Evolutionary conservation across 2,329 filamentous ascomycete genomes (phyloP).

Genomic region (Calonectria pauciramosa): DNA sequence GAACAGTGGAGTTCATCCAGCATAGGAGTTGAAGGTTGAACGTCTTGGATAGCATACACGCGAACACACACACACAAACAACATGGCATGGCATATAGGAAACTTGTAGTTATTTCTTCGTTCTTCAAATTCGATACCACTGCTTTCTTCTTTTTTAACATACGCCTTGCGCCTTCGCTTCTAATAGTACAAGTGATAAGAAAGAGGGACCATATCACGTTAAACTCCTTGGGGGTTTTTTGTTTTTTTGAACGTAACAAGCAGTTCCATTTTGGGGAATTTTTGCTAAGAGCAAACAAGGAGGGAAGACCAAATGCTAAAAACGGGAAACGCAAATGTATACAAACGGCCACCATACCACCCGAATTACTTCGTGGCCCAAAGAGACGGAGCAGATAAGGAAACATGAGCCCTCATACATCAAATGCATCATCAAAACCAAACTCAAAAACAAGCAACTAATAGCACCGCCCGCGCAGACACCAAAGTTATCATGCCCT

Average conservation of each 20-base stretch:
- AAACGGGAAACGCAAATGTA: background rate
- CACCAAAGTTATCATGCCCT: constrained; percentile 13
- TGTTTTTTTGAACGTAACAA: background rate
- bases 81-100: background rate
- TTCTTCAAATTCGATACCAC: constrained; percentile 22
- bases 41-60: constrained; percentile 2
- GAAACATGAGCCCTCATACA: constrained; percentile 27
- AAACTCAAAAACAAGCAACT: background rate
- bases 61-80: background rate
- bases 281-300: background rate
- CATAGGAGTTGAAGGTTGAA: constrained; percentile 18
- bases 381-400: constrained; percentile 11
- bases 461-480: background rate
- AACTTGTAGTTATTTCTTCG: background rate
- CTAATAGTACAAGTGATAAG: background rate
- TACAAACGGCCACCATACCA: constrained; percentile 25
- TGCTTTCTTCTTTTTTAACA: background rate
- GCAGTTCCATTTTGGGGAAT: background rate
- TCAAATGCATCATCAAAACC: constrained; percentile 27
- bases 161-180: background rate
- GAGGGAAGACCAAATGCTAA: background rate
- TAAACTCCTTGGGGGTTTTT: background rate
- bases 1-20: constrained; percentile 3
- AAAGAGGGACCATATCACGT: background rate
- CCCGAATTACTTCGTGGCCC: constrained; percentile 25